phyloP scores from a whole-genome alignment of 2,329 filamentous ascomycete genomes.

The Colletotrichum sp. region DNA sequence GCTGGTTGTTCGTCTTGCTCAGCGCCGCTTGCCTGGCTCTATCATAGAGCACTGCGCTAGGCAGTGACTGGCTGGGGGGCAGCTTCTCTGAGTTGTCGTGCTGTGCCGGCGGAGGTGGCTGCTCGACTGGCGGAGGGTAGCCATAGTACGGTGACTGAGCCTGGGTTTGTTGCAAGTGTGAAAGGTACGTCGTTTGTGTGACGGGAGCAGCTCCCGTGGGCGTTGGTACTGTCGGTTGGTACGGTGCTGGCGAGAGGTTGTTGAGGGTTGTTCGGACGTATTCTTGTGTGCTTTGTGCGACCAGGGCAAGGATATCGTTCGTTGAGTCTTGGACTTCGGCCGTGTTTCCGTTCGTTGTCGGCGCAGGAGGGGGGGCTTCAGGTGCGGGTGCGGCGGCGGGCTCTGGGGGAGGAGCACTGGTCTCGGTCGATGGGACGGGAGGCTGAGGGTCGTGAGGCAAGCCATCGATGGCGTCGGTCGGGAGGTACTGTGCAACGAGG shows the following conservation, averaged over 20 bases:
- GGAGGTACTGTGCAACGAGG: conserved; percentile 44
- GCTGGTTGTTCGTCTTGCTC: conserved; percentile 60
- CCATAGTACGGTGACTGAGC: conserved; percentile 26
- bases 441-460: conserved; percentile 8
- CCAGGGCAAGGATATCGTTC: conserved; percentile 47
- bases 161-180: conserved; percentile 40
- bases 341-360: conserved; percentile 27
- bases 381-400: background rate
- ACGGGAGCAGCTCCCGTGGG: conserved; percentile 34
- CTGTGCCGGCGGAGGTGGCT: conserved; percentile 28
- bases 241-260: conserved; percentile 46
- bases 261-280: conserved; percentile 50
- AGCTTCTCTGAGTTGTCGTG: conserved; percentile 42
- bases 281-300: conserved; percentile 49
- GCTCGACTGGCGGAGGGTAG: conserved; percentile 16
- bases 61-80: conserved; percentile 61
- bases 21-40: conserved; percentile 64
- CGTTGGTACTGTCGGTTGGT: conserved; percentile 45
- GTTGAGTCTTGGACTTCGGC: conserved; percentile 37
- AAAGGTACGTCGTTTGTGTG: conserved; percentile 40
- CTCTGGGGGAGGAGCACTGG: conserved; percentile 10
- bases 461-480: conserved; percentile 31
- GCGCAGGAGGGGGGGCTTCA: conserved; percentile 6
- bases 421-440: conserved; percentile 18
- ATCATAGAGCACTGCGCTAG: conserved; percentile 62